phyloP scores from a whole-genome alignment of 2,329 filamentous ascomycete genomes.

The Microcera coccophila region DNA sequence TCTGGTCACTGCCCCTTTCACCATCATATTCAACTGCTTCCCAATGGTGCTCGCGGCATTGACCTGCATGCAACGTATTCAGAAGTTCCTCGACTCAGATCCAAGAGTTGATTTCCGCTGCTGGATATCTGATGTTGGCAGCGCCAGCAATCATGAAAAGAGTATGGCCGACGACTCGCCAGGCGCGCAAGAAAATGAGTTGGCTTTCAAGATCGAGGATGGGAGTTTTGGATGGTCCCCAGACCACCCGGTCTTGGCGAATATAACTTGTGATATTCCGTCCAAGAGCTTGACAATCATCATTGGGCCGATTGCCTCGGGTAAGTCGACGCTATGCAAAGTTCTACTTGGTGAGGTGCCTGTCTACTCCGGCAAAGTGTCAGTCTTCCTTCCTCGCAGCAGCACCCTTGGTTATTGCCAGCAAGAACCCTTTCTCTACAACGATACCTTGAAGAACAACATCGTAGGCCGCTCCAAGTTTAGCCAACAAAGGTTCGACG shows the following conservation, averaged over 20 bases:
- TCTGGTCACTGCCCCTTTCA: slow-evolving; percentile 19
- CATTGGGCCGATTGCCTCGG: slow-evolving; percentile 8
- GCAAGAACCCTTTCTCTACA: slow-evolving; percentile 10
- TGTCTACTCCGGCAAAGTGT: too few species aligned
- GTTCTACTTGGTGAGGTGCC: slow-evolving; percentile 6
- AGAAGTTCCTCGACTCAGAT: too few species aligned
- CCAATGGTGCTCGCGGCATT: slow-evolving; percentile 18
- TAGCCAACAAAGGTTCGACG: too few species aligned
- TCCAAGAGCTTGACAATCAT: slow-evolving; percentile 8
- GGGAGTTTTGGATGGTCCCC: neutral
- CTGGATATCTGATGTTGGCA: slow-evolving; percentile 10
- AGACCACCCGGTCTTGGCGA: slow-evolving; percentile 1
- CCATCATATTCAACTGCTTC: slow-evolving; percentile 18
- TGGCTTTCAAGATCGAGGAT: neutral
- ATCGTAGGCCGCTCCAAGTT: too few species aligned
- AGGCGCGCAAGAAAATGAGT: too few species aligned
- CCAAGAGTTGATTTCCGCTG: slow-evolving; percentile 15
- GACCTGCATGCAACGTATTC: slow-evolving; percentile 23
- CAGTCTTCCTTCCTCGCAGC: too few species aligned
- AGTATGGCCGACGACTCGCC: neutral
- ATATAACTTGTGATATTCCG: slow-evolving; percentile 7
- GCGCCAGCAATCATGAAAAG: slow-evolving; percentile 13
- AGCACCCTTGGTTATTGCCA: slow-evolving; percentile 9
- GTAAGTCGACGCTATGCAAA: slow-evolving; percentile 9
- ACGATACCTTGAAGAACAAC: slow-evolving; percentile 10